A percentile compares a stretch with the other conserved stretches of the same genome.
These are phyloP conservation scores for Priceomyces fermenticarens DNA, from an alignment of 805 yeast genomes.

Conservation along the genomic window DNA sequence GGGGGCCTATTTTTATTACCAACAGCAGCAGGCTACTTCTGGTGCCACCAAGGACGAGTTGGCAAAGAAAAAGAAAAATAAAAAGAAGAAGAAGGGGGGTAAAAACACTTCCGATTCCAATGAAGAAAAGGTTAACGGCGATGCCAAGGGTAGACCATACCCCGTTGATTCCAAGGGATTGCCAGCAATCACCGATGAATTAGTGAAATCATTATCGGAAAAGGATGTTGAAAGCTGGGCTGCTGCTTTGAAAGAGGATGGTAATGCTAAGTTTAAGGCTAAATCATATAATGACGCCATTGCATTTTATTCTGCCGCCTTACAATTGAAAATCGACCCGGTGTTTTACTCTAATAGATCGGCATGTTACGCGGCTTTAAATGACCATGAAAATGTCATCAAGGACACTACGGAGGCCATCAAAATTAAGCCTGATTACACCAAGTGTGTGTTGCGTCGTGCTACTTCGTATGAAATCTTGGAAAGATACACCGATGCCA, in stretches of 20 bases:
- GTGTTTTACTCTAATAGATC: conserved; percentile 93
- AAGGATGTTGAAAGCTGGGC: conserved; percentile 65
- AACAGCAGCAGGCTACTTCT: conserved; percentile 21
- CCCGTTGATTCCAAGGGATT: conserved; percentile 57
- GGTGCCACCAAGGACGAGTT: conserved; percentile 13
- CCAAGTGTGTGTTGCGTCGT: conserved; percentile 89
- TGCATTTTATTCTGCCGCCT: conserved; percentile 74
- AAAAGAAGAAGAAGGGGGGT: conserved; percentile 42
- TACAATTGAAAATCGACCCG: conserved; percentile 74
- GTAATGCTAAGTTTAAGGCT: conserved; percentile 72
- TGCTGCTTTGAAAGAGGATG: conserved; percentile 79
- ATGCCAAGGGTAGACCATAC: conserved; percentile 30
- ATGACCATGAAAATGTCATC: conserved; percentile 78
- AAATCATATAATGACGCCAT: conserved; percentile 76
- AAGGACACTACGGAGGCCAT: conserved; percentile 87
- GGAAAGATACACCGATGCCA: conserved; percentile 76
- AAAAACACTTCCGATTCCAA: conserved; percentile 7
- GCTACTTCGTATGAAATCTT: conserved; percentile 87
- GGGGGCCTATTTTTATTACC: conserved; percentile 54
- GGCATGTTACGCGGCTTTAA: conserved; percentile 86
- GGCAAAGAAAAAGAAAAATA: conserved; percentile 23
- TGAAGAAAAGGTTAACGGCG: conserved; percentile 27
- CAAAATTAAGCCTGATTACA: conserved; percentile 80
- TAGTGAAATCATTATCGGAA: conserved; percentile 41
- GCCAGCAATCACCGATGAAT: conserved; percentile 53